Evolutionary conservation across 2,329 filamentous ascomycete genomes (phyloP).

Genomic region (Furcasterigmium sp.): DNA sequence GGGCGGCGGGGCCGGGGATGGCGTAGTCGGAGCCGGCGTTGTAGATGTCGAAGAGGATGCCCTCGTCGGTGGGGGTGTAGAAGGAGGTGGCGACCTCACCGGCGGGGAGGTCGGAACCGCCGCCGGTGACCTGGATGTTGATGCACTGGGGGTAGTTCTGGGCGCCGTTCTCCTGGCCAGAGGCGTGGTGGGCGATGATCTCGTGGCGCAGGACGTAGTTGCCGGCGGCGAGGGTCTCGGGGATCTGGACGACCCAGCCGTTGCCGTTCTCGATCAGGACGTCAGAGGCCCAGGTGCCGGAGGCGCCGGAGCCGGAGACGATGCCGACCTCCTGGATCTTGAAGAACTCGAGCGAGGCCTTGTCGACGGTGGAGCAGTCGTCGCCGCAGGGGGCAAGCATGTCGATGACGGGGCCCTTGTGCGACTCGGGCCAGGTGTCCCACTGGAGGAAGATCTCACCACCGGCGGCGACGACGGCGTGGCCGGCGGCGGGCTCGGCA

Average conservation of each 20-base stretch:
- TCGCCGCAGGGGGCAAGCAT: slow-evolving; percentile 51
- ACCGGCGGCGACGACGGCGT: slow-evolving; percentile 49
- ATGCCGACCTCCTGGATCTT: slow-evolving; percentile 55
- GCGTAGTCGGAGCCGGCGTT: slow-evolving; percentile 18
- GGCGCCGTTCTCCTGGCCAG: slow-evolving; percentile 31
- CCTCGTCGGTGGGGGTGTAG: slow-evolving; percentile 27
- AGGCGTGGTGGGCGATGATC: slow-evolving; percentile 49
- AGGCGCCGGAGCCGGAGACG: slow-evolving; percentile 39
- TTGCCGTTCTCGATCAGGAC: slow-evolving; percentile 39
- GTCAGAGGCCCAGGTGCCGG: slow-evolving; percentile 52
- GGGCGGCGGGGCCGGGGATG: slow-evolving; percentile 22
- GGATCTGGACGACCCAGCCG: slow-evolving; percentile 42
- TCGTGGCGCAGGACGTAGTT: slow-evolving; percentile 52
- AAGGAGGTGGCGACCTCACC: slow-evolving; percentile 27
- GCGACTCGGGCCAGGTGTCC: slow-evolving; percentile 59
- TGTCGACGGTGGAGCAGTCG: slow-evolving; percentile 48
- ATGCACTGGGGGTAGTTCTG: slow-evolving; percentile 49
- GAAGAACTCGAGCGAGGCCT: slow-evolving; percentile 47
- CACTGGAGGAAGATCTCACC: slow-evolving; percentile 54
- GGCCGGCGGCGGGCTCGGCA: slow-evolving; percentile 31
- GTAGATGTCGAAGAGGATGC: slow-evolving; percentile 29
- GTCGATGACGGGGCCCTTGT: slow-evolving; percentile 57
- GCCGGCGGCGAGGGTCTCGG: slow-evolving; percentile 38
- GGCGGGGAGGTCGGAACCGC: slow-evolving; percentile 20
- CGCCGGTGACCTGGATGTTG: slow-evolving; percentile 40